Evolutionary conservation across 2,329 filamentous ascomycete species (phyloP).

Genomic region (Tolypocladium cylindrosporum): DNA sequence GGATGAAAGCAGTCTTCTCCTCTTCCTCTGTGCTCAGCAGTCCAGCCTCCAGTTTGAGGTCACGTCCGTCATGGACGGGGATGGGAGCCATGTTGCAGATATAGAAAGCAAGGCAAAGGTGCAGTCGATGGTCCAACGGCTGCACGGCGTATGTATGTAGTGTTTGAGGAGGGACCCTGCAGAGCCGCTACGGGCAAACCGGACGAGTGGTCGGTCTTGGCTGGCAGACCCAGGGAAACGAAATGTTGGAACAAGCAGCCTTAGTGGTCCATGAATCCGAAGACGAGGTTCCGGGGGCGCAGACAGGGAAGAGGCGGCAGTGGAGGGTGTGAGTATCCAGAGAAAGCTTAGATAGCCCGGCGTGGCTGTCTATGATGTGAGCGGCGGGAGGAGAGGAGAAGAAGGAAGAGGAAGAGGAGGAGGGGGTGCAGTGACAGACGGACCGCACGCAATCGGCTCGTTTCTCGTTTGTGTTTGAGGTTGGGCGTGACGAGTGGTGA

Average conservation of each 20-base stretch:
- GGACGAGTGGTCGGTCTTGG: neutral
- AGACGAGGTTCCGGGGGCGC: neutral
- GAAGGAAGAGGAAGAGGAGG: no score
- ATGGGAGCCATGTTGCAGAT: slow-evolving; percentile 7
- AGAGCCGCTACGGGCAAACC: neutral
- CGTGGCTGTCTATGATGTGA: neutral
- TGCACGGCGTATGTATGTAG: neutral
- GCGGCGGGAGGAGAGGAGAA: neutral
- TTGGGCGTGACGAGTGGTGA: neutral
- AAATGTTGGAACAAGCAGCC: neutral
- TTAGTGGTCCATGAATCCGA: neutral
- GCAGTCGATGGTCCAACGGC: neutral
- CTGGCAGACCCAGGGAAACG: neutral
- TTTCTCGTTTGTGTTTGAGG: neutral
- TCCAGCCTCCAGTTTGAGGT: slow-evolving; percentile 12
- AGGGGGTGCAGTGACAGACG: neutral
- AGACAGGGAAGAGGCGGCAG: neutral
- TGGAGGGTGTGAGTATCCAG: neutral
- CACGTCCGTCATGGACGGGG: slow-evolving; percentile 1
- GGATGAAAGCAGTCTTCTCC: slow-evolving; percentile 9
- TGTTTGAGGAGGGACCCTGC: neutral
- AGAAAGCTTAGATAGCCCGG: neutral
- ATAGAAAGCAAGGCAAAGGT: neutral
- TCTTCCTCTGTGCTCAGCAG: slow-evolving; percentile 12
- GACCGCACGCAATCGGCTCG: neutral